A percentile compares a stretch with the other conserved stretches of the same genome.
These are phyloP conservation scores for Pyrenula massariospora DNA, from an alignment of 495 filamentous ascomycete genomes.

Conservation along the genomic window DNA sequence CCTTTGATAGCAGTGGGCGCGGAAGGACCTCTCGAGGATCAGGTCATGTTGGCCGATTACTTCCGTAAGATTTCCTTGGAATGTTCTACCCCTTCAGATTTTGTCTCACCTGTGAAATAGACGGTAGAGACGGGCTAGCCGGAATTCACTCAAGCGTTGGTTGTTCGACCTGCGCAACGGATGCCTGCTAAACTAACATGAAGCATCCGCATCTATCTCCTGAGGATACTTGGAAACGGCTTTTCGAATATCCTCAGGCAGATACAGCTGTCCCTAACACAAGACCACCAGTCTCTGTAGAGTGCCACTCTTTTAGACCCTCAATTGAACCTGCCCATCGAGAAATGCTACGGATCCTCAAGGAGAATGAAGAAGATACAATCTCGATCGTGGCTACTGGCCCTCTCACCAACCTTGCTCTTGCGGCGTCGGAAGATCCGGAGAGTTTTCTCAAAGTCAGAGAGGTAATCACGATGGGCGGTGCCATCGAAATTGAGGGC, in stretches of 20 bases:
- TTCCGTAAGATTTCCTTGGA: slow-evolving; percentile 58
- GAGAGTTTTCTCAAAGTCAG: slow-evolving; percentile 80
- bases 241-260: slow-evolving; percentile 51
- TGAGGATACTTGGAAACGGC: slow-evolving; percentile 67
- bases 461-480: slow-evolving; percentile 95
- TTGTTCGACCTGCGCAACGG: slow-evolving; percentile 4
- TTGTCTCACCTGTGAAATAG: slow-evolving; percentile 29
- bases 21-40: slow-evolving; percentile 71
- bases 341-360: slow-evolving; percentile 75
- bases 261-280: slow-evolving; percentile 25
- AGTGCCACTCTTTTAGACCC: slow-evolving; percentile 49
- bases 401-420: slow-evolving; percentile 80
- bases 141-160: slow-evolving; percentile 74
- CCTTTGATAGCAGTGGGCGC: slow-evolving; percentile 83
- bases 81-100: neutral
- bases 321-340: slow-evolving; percentile 60
- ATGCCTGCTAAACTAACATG: slow-evolving; percentile 2
- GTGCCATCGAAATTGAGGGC: slow-evolving; percentile 63
- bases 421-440: slow-evolving; percentile 75
- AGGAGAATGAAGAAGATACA: slow-evolving; percentile 65
- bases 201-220: slow-evolving; percentile 84
- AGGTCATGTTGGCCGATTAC: slow-evolving; percentile 74
- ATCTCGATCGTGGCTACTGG: slow-evolving; percentile 85
- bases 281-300: slow-evolving; percentile 17
- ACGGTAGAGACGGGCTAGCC: slow-evolving; percentile 82